These are phyloP conservation scores for Chalciporus chontae DNA, from an alignment of 768 basidiomycete genomes.

Conservation along the genomic window DNA sequence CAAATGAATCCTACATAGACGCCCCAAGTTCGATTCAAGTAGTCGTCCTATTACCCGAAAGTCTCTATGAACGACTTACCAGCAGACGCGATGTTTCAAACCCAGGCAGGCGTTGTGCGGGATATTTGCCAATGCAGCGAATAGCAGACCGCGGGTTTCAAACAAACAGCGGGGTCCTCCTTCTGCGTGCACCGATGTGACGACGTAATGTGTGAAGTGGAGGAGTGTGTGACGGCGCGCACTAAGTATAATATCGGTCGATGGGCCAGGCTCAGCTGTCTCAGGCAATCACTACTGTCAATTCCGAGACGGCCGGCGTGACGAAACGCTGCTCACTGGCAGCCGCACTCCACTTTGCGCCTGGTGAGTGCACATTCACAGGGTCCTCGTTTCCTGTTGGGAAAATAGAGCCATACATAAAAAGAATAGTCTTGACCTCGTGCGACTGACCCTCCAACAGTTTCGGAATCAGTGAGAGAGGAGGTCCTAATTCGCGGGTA, in stretches of 20 bases:
- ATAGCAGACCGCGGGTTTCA: not conserved
- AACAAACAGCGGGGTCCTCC: no score
- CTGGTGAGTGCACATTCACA: not conserved
- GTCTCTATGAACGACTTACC: not conserved
- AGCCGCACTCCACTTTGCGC: not conserved
- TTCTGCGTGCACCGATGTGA: not conserved
- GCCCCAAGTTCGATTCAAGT: not conserved
- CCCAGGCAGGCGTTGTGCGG: not conserved
- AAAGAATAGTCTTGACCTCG: not conserved
- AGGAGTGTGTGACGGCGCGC: no score
- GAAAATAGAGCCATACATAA: no score
- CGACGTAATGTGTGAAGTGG: not conserved
- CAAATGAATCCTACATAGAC: not conserved
- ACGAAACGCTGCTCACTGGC: not conserved
- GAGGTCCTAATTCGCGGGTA: not conserved
- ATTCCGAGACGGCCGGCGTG: not conserved
- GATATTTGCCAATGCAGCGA: not conserved
- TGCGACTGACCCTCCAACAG: not conserved
- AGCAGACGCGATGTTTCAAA: not conserved
- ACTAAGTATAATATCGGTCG: no score
- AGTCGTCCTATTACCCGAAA: not conserved
- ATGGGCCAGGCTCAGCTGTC: no score
- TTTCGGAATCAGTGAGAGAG: not conserved
- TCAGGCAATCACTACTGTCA: not conserved
- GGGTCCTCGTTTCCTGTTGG: not conserved